Conservation (phyloP, 2,329 filamentous ascomycete genomes). For the Pseudopithomyces maydicus region DNA sequence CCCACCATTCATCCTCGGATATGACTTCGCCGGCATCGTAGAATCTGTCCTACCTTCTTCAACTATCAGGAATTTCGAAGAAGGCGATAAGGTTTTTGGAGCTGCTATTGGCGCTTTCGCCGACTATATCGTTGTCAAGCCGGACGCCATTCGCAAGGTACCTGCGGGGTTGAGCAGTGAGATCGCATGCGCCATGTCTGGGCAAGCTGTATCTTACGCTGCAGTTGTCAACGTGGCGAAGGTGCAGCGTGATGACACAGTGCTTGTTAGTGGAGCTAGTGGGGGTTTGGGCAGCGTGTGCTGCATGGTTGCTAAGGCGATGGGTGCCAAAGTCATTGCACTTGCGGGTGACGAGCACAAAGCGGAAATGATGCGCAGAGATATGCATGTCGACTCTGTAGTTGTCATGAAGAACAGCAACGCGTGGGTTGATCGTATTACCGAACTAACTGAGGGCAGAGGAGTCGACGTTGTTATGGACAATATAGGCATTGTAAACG, state of each 20-base stretch:
- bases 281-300: conserved; percentile 63
- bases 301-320: conserved; percentile 59
- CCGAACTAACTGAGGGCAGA: conserved; percentile 52
- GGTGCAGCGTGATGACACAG: conserved; percentile 54
- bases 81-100: conserved; percentile 62
- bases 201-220: conserved; percentile 60
- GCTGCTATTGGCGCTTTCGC: conserved; percentile 58
- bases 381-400: conserved; percentile 46
- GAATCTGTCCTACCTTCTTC: conserved; percentile 40
- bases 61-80: conserved; percentile 36
- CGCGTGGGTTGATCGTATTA: conserved; percentile 59
- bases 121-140: conserved; percentile 54
- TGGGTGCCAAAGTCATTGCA: conserved; percentile 60
- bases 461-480: conserved; percentile 62
- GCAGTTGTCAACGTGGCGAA: conserved; percentile 51
- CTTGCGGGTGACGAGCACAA: conserved; percentile 57
- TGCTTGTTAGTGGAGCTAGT: conserved; percentile 61
- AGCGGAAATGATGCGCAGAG: conserved; percentile 43
- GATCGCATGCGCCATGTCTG: conserved; percentile 60
- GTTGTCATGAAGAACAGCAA: conserved; percentile 50
- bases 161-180: conserved; percentile 53
- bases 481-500: conserved; percentile 26
- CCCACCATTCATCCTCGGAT: conserved; percentile 64
- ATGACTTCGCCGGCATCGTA: conserved; percentile 65
- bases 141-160: conserved; percentile 49